Percentiles rank a stretch among this genome's conserved stretches.
These are phyloP conservation scores for Triticum timopheevii DNA, from an alignment of 176 grass and related monocot genomes.

Conservation along the genomic window DNA sequence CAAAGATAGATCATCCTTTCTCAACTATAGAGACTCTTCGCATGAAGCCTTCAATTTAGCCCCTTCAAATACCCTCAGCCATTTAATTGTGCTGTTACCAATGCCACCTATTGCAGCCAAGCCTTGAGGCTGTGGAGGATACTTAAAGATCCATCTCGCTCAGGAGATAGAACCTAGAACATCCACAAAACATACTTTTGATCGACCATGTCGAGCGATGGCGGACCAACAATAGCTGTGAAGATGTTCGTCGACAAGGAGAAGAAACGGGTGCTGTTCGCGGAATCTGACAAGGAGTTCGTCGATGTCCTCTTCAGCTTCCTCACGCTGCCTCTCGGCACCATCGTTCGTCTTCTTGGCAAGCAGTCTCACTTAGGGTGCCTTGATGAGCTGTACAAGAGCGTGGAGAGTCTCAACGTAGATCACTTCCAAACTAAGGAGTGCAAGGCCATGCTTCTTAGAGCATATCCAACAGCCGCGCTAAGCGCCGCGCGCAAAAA, in stretches of 20 bases:
- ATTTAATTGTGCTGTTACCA: too few relatives aligned
- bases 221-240: not conserved
- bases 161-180: not conserved
- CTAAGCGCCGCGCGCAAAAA: too few relatives aligned
- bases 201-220: not conserved
- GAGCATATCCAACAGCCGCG: too few relatives aligned
- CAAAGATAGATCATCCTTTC: too few relatives aligned
- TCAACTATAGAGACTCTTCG: too few relatives aligned
- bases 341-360: constrained; percentile 27
- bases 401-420: constrained; percentile 1
- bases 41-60: too few relatives aligned
- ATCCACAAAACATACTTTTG: not conserved
- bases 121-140: too few relatives aligned
- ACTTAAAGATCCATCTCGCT: too few relatives aligned
- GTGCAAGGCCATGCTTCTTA: constrained; percentile 41
- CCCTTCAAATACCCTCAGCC: too few relatives aligned
- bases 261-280: constrained; percentile 35
- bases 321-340: constrained; percentile 47
- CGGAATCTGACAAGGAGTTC: constrained; percentile 49
- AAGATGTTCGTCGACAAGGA: constrained; percentile 49
- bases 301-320: constrained; percentile 59
- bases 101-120: too few relatives aligned
- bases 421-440: constrained; percentile 3
- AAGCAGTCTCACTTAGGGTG: constrained; percentile 3
- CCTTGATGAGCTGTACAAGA: constrained; percentile 27